These are phyloP conservation scores for Chamaecrista fasciculata DNA, from an alignment of 306 rosid genomes.

Conservation along the genomic window DNA sequence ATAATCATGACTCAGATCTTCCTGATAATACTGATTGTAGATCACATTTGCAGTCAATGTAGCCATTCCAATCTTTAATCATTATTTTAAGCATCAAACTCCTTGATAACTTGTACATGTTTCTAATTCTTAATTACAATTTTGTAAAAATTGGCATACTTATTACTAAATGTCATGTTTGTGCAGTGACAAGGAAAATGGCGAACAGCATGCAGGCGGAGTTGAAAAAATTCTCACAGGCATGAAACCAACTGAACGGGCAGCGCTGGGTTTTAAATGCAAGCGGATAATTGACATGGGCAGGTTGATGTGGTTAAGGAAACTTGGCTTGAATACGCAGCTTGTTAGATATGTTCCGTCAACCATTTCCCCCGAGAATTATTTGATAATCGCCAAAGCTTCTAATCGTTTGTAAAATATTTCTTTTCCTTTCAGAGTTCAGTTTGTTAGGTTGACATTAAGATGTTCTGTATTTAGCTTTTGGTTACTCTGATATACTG, in stretches of 20 bases:
- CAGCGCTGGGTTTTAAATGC: slow-evolving; percentile 86
- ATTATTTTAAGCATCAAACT: slow-evolving; percentile 2
- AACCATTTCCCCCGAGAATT: slow-evolving; percentile 86
- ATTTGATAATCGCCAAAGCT: slow-evolving; percentile 61
- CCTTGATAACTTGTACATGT: neutral
- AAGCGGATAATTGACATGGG: slow-evolving; percentile 91
- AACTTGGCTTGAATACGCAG: slow-evolving; percentile 59
- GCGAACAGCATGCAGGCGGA: slow-evolving; percentile 35
- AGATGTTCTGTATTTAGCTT: neutral
- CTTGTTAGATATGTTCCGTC: slow-evolving; percentile 77
- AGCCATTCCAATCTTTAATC: slow-evolving; percentile 24
- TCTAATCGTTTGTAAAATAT: neutral
- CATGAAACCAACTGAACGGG: slow-evolving; percentile 72
- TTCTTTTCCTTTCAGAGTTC: neutral
- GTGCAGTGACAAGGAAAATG: slow-evolving; percentile 49
- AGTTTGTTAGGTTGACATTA: slow-evolving; percentile 14
- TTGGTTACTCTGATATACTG: neutral
- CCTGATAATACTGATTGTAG: slow-evolving; percentile 39
- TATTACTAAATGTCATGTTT: slow-evolving; percentile 26
- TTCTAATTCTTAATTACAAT: neutral
- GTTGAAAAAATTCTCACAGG: slow-evolving; percentile 57
- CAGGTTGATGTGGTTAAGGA: slow-evolving; percentile 77
- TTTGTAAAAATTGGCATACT: neutral
- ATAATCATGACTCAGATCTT: slow-evolving; percentile 66
- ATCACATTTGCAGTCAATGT: slow-evolving; percentile 51